Evolutionary conservation across 495 filamentous ascomycete genomes (phyloP), one percentile per base, ranked within the genome.

Genomic region (Chaetomium fimeti): DNA sequence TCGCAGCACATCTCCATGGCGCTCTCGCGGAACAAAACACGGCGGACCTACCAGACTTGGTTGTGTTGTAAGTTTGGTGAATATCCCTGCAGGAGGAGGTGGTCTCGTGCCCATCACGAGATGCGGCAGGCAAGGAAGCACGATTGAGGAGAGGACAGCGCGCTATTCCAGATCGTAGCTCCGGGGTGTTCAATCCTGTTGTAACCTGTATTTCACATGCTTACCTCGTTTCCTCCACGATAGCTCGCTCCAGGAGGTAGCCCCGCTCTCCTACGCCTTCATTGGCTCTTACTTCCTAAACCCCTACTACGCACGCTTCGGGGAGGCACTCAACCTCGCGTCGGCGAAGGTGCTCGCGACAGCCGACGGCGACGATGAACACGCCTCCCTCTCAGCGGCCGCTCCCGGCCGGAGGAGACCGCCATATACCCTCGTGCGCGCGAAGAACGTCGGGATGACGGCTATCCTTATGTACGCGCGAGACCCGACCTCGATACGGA

Each of bases 211-310:
- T 45, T 9, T 5, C 18, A 1, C 49, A 25, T 48, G 27, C 25
- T 52, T 56, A 25, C 36, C 57, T n/a, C 42, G 18, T 15, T n/a
- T 32, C 57, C 12, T 11, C 6, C 9, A 3, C 54, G 3, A 43
- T 64, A 83, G 80, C 69, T 93, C 87, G 48, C 85, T 98, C 16
- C 92, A 98, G 77, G 94, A 98, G 75, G 83, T 97, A 63, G 90
- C 92, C 7, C 94, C 95, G 0, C 82, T 97, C 32, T 81, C 87
- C 28, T 85, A 90, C 68, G 82, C 91, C 18, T 94, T 98, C 71
- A 85, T 98, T 11, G 93, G 93, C n/a, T 89, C 91, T 52, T 87
- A 88, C 20, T 87, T 87, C 61, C 76, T 98, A n/a, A 77, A 77
- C 13, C 87, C 88, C 0, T 98, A 95, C 73, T 86, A 94, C 69